Evolutionary conservation across 805 yeast species (phyloP).

Genomic region (Wickerhamomyces subpelliculosus): DNA sequence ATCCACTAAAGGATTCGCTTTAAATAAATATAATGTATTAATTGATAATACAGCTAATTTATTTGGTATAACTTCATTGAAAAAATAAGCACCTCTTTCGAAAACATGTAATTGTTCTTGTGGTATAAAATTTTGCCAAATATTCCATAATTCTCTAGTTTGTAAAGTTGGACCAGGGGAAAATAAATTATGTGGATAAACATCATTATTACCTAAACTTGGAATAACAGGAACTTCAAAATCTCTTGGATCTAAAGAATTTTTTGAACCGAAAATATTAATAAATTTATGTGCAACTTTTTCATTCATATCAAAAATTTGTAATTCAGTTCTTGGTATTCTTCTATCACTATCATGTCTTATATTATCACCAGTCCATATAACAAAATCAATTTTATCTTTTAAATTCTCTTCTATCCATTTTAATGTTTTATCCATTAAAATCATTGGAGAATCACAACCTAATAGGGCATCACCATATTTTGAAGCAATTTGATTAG

Average conservation of each 20-base stretch:
- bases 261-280: constrained; percentile 35
- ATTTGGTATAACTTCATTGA: constrained; percentile 73
- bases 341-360: constrained; percentile 77
- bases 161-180: constrained; percentile 87
- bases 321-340: constrained; percentile 65
- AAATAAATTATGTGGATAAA: constrained; percentile 80
- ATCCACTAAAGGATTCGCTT: constrained; percentile 76
- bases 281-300: constrained; percentile 46
- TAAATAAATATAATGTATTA: constrained; percentile 70
- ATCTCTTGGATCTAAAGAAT: constrained; percentile 35
- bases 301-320: constrained; percentile 65
- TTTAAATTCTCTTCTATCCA: constrained; percentile 61
- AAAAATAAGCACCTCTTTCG: constrained; percentile 66
- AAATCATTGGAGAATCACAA: constrained; percentile 65
- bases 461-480: constrained; percentile 73
- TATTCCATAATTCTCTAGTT: constrained; percentile 65
- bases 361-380: constrained; percentile 90
- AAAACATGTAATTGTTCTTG: constrained; percentile 71
- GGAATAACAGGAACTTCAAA: constrained; percentile 53
- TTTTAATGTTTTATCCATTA: constrained; percentile 54
- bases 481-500: constrained; percentile 44
- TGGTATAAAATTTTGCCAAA: constrained; percentile 73
- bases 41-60: constrained; percentile 73
- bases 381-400: constrained; percentile 76
- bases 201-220: constrained; percentile 80